Evolutionary conservation across 2,329 filamentous ascomycete species (phyloP).

Genomic region (Fusarium citri): DNA sequence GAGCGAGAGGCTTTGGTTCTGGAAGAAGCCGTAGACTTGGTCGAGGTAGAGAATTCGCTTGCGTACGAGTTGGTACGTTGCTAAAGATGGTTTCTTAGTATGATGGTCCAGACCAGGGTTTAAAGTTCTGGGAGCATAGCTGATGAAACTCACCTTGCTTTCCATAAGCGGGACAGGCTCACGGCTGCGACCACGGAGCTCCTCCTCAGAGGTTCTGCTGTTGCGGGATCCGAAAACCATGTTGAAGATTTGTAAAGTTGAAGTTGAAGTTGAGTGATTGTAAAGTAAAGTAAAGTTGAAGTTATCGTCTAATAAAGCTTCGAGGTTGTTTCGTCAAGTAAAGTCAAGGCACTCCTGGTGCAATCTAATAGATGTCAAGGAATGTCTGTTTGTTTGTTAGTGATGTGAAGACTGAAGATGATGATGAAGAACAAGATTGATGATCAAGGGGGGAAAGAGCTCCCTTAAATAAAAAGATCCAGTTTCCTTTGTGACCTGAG

Average conservation of each 20-base stretch:
- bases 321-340: constrained; percentile 29
- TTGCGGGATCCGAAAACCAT: constrained; percentile 30
- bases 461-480: constrained; percentile 34
- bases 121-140: constrained; percentile 26
- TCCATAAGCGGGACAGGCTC: constrained; percentile 42
- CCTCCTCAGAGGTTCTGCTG: constrained; percentile 38
- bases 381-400: constrained; percentile 29
- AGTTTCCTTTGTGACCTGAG: neutral
- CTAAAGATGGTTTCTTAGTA: constrained; percentile 38
- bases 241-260: constrained; percentile 6
- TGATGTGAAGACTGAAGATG: constrained; percentile 9
- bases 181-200: constrained; percentile 37
- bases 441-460: constrained; percentile 13
- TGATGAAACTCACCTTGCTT: constrained; percentile 37
- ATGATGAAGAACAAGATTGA: constrained; percentile 5
- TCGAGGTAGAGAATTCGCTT: constrained; percentile 44
- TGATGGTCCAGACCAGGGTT: neutral
- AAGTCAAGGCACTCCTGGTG: constrained; percentile 38
- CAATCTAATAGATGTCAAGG: constrained; percentile 39
- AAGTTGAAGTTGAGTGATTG: neutral
- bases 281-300: neutral
- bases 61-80: constrained; percentile 49
- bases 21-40: constrained; percentile 36
- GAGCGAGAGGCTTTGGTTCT: constrained; percentile 49
- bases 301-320: constrained; percentile 25